These are phyloP conservation scores for Aspergillus transmontanensis DNA, from an alignment of 2,329 filamentous ascomycete species.

Conservation along the genomic window DNA sequence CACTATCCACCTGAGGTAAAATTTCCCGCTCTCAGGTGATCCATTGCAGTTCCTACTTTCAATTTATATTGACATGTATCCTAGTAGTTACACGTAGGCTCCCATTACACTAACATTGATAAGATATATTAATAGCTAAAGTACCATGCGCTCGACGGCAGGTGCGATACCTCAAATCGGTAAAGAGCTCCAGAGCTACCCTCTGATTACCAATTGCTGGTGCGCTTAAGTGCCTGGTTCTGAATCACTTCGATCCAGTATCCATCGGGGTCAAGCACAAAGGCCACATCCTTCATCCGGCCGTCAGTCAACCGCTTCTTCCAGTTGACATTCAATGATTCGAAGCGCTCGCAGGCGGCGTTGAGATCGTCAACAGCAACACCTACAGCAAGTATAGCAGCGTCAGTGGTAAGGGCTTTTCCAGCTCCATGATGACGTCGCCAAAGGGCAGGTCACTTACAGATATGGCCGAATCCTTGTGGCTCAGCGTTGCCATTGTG, in stretches of 20 bases:
- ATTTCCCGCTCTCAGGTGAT: neutral
- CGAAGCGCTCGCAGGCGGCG: conserved; percentile 82
- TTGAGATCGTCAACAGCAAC: conserved; percentile 86
- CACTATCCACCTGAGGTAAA: conserved; percentile 2
- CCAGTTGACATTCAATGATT: conserved; percentile 79
- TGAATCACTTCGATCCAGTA: conserved; percentile 80
- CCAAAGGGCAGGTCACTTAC: conserved; percentile 52
- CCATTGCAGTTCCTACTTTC: neutral
- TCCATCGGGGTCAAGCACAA: conserved; percentile 82
- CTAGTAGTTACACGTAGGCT: neutral
- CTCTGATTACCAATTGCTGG: conserved; percentile 40
- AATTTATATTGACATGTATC: neutral
- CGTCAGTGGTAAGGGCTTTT: conserved; percentile 5
- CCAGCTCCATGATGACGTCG: neutral
- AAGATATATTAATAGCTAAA: neutral
- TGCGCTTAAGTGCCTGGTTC: conserved; percentile 58
- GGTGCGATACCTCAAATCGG: neutral
- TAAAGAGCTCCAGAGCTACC: neutral
- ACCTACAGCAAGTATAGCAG: conserved; percentile 48
- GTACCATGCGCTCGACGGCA: neutral
- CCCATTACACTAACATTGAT: neutral
- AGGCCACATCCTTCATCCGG: conserved; percentile 89
- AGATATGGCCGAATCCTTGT: conserved; percentile 93
- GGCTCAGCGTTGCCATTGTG: conserved; percentile 91
- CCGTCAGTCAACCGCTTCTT: conserved; percentile 95